These are phyloP conservation scores for Lentithecium fluviatile DNA, from an alignment of 495 filamentous ascomycete genomes.

Conservation along the genomic window DNA sequence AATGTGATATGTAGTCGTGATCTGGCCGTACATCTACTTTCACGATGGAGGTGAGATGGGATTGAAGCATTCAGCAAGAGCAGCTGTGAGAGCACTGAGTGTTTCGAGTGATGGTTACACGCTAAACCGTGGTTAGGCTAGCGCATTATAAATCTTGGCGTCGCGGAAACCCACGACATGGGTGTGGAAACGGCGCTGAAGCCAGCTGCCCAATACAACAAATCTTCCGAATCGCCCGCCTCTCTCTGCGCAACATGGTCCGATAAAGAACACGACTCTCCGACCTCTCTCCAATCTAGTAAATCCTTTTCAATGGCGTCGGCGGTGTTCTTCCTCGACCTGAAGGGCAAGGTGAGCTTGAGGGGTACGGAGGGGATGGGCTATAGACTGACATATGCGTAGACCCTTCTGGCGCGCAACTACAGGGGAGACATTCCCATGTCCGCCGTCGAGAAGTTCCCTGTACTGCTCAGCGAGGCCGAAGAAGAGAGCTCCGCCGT, in stretches of 20 bases:
- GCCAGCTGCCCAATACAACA: constrained; percentile 1
- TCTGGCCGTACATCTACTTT: too few relatives aligned
- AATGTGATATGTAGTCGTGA: too few relatives aligned
- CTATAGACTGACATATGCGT: constrained; percentile 40
- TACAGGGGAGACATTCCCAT: constrained; percentile 99
- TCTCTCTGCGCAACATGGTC: constrained; percentile 4
- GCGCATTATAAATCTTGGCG: too few relatives aligned
- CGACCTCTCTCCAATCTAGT: background rate
- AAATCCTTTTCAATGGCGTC: constrained; percentile 74
- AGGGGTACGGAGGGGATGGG: constrained; percentile 1
- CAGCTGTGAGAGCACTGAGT: too few relatives aligned
- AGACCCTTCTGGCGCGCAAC: constrained; percentile 98
- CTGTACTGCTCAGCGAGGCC: constrained; percentile 92
- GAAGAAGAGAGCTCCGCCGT: constrained; percentile 99
- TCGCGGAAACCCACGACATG: background rate
- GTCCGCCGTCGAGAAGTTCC: constrained; percentile 99
- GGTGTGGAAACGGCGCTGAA: background rate
- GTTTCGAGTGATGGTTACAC: too few relatives aligned
- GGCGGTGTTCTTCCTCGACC: constrained; percentile 96
- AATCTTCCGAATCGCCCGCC: background rate
- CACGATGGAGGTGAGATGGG: background rate
- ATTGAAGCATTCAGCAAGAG: background rate
- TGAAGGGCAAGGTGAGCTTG: constrained; percentile 92
- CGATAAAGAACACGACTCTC: background rate
- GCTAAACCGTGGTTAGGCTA: too few relatives aligned